phyloP scores from a whole-genome alignment of 345 rosid species.

The Erysimum cheiranthoides region DNA sequence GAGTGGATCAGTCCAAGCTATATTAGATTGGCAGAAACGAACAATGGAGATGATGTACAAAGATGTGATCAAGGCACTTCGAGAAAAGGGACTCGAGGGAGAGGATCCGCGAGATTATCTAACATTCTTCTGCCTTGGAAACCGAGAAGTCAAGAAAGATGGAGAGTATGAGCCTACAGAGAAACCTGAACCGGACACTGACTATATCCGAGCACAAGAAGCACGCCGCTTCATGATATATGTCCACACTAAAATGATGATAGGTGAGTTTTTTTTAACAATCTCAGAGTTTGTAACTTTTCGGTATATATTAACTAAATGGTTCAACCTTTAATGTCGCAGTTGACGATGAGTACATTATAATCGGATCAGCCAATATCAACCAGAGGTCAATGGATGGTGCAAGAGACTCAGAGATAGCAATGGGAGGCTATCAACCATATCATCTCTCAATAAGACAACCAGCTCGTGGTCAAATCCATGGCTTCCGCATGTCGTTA shows the following conservation, averaged over 20 bases:
- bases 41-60: slow-evolving; percentile 98
- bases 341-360: slow-evolving; percentile 99
- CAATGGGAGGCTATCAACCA: slow-evolving; percentile 98
- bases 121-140: slow-evolving; percentile 95
- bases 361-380: slow-evolving; percentile 95
- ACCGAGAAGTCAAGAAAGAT: slow-evolving; percentile 81
- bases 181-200: slow-evolving; percentile 85
- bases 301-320: neutral
- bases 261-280: slow-evolving; percentile 56
- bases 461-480: slow-evolving; percentile 93
- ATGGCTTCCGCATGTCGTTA: slow-evolving; percentile 92
- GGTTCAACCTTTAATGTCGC: slow-evolving; percentile 31
- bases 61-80: slow-evolving; percentile 77
- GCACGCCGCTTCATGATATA: slow-evolving; percentile 98
- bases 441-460: slow-evolving; percentile 71
- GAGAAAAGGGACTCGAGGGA: slow-evolving; percentile 60
- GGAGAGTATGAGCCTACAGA: slow-evolving; percentile 92
- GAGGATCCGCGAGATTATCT: slow-evolving; percentile 89
- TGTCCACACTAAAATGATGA: slow-evolving; percentile 98
- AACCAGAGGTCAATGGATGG: slow-evolving; percentile 99
- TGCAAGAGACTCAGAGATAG: slow-evolving; percentile 97
- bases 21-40: slow-evolving; percentile 95
- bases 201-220: slow-evolving; percentile 86
- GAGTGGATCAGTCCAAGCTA: slow-evolving; percentile 92
- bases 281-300: neutral